phyloP scores from a whole-genome alignment of 768 basidiomycete genomes.

The Tylopilus vinaceipallidus region DNA sequence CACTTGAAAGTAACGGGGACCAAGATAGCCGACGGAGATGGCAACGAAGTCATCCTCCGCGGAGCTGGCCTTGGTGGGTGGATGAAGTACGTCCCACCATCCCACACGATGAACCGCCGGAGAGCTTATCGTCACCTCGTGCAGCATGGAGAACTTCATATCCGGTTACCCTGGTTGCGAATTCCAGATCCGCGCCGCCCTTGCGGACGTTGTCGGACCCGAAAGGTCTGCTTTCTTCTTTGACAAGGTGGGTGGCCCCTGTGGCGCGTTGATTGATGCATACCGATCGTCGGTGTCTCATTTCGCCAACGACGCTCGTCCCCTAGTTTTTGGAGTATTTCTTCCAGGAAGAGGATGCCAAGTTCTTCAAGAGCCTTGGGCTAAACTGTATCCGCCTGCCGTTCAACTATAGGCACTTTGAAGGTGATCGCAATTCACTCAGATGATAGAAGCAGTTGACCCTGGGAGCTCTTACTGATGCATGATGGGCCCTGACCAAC shows the following conservation, averaged over 20 bases:
- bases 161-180: constrained; percentile 82
- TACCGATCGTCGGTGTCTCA: neutral
- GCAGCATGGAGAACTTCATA: constrained; percentile 77
- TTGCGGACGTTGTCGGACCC: constrained; percentile 62
- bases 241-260: constrained; percentile 58
- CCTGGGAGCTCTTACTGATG: neutral
- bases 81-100: constrained; percentile 65
- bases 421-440: constrained; percentile 29
- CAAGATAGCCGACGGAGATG: constrained; percentile 56
- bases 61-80: constrained; percentile 83
- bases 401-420: constrained; percentile 74
- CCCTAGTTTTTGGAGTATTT: constrained; percentile 78
- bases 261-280: too few relatives aligned
- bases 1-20: constrained; percentile 57
- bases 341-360: constrained; percentile 72
- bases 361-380: constrained; percentile 75
- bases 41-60: constrained; percentile 56
- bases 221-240: constrained; percentile 78
- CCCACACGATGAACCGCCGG: constrained; percentile 7
- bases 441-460: neutral
- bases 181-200: constrained; percentile 68
- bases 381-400: constrained; percentile 78
- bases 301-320: neutral
- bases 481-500: constrained; percentile 9
- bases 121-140: constrained; percentile 4